Conservation (phyloP, 2,329 filamentous ascomycete genomes). For the Fusarium praegraminearum region DNA sequence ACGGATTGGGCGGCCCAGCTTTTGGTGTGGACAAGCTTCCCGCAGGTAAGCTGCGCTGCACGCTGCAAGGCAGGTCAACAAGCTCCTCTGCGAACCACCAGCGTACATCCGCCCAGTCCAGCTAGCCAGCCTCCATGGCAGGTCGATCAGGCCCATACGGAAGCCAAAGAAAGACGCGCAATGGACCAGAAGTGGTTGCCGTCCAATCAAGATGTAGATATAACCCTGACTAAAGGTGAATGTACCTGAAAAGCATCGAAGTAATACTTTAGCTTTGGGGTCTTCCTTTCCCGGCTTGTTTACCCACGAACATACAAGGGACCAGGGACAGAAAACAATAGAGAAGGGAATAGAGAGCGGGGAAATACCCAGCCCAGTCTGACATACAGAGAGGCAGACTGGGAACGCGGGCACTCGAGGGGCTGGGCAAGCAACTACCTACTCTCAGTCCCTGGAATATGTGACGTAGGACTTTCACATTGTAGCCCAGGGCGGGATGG, state of each 20-base stretch:
- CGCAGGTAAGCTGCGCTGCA: conserved; percentile 31
- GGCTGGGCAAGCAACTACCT: conserved; percentile 36
- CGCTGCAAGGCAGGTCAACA: conserved; percentile 12
- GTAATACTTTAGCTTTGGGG: conserved; percentile 11
- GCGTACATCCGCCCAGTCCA: background rate
- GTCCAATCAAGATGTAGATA: conserved; percentile 27
- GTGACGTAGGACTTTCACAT: conserved; percentile 37
- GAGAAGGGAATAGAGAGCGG: conserved; percentile 7
- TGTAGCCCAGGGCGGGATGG: conserved; percentile 1
- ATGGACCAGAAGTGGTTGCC: conserved; percentile 15
- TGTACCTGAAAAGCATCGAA: conserved; percentile 28
- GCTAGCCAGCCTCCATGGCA: conserved; percentile 7
- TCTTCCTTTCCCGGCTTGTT: conserved; percentile 34
- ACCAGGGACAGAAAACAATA: conserved; percentile 1
- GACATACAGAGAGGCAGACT: background rate
- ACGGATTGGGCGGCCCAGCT: conserved; percentile 37
- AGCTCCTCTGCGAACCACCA: conserved; percentile 31
- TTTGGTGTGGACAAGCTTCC: conserved; percentile 38
- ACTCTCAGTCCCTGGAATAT: conserved; percentile 12
- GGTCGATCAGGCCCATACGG: conserved; percentile 30
- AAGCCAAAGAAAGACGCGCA: conserved; percentile 31
- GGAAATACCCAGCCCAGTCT: conserved; percentile 4
- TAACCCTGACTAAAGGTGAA: background rate
- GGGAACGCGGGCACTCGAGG: conserved; percentile 27
- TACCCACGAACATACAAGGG: conserved; percentile 2